phyloP scores from a whole-genome alignment of 345 rosid species.

The Bruguiera gymnorhiza region DNA sequence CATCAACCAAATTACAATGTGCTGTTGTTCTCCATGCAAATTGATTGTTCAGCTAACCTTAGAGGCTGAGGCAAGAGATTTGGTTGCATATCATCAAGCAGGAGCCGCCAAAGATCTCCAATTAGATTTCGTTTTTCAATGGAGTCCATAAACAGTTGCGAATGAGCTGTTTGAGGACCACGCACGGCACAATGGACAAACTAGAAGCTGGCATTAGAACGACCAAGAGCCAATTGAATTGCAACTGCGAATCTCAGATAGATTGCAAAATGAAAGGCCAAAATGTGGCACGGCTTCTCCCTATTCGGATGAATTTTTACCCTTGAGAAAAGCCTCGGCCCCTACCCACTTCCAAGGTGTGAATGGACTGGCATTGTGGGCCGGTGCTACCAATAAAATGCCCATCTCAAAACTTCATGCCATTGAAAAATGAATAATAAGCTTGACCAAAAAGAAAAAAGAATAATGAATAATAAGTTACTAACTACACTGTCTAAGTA shows the following conservation, averaged over 20 bases:
- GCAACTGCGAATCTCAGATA: neutral
- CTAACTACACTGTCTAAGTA: too few species aligned
- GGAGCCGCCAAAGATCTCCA: too few species aligned
- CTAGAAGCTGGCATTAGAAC: neutral
- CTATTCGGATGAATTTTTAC: neutral
- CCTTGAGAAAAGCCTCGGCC: neutral
- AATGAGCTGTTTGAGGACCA: conserved; percentile 11
- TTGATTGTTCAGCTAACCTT: neutral
- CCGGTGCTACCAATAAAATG: neutral
- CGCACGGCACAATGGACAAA: neutral
- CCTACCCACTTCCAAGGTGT: neutral
- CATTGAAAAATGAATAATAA: too few species aligned
- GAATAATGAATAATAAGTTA: too few species aligned
- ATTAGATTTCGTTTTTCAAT: neutral
- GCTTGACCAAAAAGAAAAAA: too few species aligned
- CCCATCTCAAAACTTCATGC: too few species aligned
- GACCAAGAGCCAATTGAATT: neutral
- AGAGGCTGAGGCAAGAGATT: too few species aligned
- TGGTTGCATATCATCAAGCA: neutral
- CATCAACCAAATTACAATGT: too few species aligned
- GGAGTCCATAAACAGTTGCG: neutral
- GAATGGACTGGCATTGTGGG: conserved; percentile 4
- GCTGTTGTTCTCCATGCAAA: too few species aligned
- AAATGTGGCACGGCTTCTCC: neutral
- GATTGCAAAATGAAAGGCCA: neutral